Conservation (phyloP, 495 filamentous ascomycete species). For the Xylona heveae region DNA sequence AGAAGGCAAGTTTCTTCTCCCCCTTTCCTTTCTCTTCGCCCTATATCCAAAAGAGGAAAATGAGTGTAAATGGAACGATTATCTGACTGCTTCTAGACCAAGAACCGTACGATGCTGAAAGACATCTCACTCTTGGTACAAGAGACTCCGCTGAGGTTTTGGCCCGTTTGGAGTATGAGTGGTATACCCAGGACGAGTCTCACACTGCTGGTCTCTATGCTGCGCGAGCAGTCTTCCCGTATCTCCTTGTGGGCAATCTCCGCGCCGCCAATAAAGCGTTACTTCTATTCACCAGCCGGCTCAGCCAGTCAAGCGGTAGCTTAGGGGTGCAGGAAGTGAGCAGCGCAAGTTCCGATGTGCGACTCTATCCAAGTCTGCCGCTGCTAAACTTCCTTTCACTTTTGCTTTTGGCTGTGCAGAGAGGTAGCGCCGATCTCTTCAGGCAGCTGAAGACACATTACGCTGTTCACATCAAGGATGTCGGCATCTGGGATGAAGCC, state of each 20-base stretch:
- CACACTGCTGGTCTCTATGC: slow-evolving; percentile 81
- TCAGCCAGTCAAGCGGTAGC: slow-evolving; percentile 43
- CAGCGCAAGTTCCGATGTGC: slow-evolving; percentile 47
- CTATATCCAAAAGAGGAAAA: too few species aligned
- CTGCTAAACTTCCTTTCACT: slow-evolving; percentile 82
- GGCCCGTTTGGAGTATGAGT: slow-evolving; percentile 67
- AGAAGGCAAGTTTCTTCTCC: slow-evolving; percentile 33
- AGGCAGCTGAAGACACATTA: slow-evolving; percentile 69
- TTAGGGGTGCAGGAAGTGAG: slow-evolving; percentile 66
- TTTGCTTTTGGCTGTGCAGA: slow-evolving; percentile 63
- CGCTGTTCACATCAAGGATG: slow-evolving; percentile 48
- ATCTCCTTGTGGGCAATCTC: slow-evolving; percentile 75
- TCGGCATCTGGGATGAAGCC: slow-evolving; percentile 58
- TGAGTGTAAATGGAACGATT: too few species aligned
- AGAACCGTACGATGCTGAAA: slow-evolving; percentile 80
- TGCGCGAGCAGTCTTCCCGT: slow-evolving; percentile 77
- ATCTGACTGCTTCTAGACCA: slow-evolving; percentile 38
- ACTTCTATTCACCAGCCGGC: slow-evolving; percentile 53
- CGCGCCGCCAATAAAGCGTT: slow-evolving; percentile 70
- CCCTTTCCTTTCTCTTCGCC: too few species aligned
- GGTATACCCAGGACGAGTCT: slow-evolving; percentile 76
- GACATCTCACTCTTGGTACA: slow-evolving; percentile 74
- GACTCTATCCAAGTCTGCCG: slow-evolving; percentile 70
- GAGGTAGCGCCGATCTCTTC: slow-evolving; percentile 62
- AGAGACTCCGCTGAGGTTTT: slow-evolving; percentile 69